These are phyloP conservation scores for Suillus clintonianus DNA, from an alignment of 768 basidiomycete species.

Conservation along the genomic window DNA sequence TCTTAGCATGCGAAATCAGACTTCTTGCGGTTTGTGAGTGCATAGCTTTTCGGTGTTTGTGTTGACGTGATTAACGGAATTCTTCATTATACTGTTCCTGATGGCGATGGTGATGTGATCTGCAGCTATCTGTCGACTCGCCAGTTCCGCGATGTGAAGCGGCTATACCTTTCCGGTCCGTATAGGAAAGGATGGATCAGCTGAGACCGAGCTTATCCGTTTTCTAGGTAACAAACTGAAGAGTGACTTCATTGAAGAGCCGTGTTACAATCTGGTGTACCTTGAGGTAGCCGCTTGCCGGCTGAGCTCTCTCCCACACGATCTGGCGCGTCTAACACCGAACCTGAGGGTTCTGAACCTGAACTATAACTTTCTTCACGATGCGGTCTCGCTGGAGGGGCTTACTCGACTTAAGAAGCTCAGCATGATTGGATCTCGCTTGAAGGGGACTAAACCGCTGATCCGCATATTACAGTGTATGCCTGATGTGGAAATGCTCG, in stretches of 20 bases:
- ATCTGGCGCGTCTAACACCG: conserved; percentile 66
- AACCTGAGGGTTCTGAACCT: conserved; percentile 91
- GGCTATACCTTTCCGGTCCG: conserved; percentile 92
- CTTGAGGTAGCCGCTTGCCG: conserved; percentile 90
- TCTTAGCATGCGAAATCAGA: conserved; percentile 89
- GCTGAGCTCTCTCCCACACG: conserved; percentile 70
- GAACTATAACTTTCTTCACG: conserved; percentile 95
- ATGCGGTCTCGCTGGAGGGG: conserved; percentile 65
- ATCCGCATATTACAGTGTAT: conserved; percentile 72
- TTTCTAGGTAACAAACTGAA: conserved; percentile 71
- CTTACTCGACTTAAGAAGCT: conserved; percentile 79
- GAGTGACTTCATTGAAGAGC: conserved; percentile 60
- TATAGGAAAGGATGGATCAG: conserved; percentile 20
- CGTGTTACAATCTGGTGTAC: conserved; percentile 89
- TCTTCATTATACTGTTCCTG: conserved; percentile 32
- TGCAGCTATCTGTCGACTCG: conserved; percentile 47
- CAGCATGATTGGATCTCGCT: conserved; percentile 81
- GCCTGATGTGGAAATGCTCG: conserved; percentile 83
- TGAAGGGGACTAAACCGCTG: conserved; percentile 74
- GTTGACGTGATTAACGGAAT: conserved; percentile 37
- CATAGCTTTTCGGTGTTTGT: conserved; percentile 13
- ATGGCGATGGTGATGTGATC: conserved; percentile 34
- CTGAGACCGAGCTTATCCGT: conserved; percentile 23
- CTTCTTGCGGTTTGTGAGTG: conserved; percentile 73
- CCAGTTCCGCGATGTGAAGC: conserved; percentile 89